A percentile compares a stretch with the other conserved stretches of the same genome.
Conservation (phyloP, 441 rosid species). For the Brassica hybrid region DNA sequence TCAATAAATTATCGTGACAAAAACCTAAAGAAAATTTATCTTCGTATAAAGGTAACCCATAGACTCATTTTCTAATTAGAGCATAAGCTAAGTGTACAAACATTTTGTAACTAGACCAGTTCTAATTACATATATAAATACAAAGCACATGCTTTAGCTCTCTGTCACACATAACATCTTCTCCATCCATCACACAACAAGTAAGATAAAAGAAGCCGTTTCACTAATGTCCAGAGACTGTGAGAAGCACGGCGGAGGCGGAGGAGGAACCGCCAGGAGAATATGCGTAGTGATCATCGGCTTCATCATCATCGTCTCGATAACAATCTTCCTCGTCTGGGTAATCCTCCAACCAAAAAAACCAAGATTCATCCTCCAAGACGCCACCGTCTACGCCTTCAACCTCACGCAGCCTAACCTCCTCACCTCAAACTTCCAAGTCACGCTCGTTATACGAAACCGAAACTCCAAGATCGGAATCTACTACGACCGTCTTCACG, state of each 20-base stretch:
- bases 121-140: slow-evolving; percentile 1
- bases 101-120: neutral
- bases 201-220: slow-evolving; percentile 21
- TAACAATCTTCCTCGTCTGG: slow-evolving; percentile 67
- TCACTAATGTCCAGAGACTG: slow-evolving; percentile 55
- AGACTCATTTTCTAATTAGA: neutral
- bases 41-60: neutral
- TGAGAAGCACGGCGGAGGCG: slow-evolving; percentile 47
- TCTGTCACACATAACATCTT: slow-evolving; percentile 18
- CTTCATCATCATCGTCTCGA: slow-evolving; percentile 56
- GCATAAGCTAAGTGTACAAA: slow-evolving; percentile 1
- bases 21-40: neutral
- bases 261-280: slow-evolving; percentile 24
- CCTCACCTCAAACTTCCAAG: slow-evolving; percentile 76
- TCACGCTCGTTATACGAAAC: slow-evolving; percentile 74
- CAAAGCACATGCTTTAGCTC: slow-evolving; percentile 7
- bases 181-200: neutral
- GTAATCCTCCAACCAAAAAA: slow-evolving; percentile 73
- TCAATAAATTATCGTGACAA: neutral
- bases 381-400: slow-evolving; percentile 80
- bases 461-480: slow-evolving; percentile 74
- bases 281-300: slow-evolving; percentile 49
- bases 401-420: slow-evolving; percentile 65
- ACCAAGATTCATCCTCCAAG: slow-evolving; percentile 83
- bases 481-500: slow-evolving; percentile 78